Percentiles rank a stretch among this genome's conserved stretches.
Conservation (phyloP, 805 yeast genomes). For the Ogataea henricii region DNA sequence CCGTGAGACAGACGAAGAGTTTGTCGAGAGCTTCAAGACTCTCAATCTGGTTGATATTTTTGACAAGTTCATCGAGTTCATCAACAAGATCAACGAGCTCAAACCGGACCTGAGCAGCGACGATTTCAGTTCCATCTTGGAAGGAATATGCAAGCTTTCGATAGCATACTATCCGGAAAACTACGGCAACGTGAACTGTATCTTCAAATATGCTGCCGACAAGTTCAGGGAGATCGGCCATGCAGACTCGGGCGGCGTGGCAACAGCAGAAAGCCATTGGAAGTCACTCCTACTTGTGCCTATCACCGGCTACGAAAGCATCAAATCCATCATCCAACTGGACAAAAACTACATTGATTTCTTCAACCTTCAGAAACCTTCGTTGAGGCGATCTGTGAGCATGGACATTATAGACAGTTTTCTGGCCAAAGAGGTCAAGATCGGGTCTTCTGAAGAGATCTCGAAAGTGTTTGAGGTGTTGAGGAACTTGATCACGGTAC, state of each 20-base stretch:
- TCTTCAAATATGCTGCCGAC: conserved; percentile 58
- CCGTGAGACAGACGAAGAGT: conserved; percentile 37
- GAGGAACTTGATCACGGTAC: conserved; percentile 48
- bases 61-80: conserved; percentile 65
- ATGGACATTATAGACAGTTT: conserved; percentile 61
- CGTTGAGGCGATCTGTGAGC: conserved; percentile 59
- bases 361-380: conserved; percentile 51
- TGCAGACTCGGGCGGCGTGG: too few relatives aligned
- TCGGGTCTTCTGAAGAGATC: conserved; percentile 49
- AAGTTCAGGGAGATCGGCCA: conserved; percentile 31
- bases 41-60: conserved; percentile 44
- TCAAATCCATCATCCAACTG: conserved; percentile 38
- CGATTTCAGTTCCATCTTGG: conserved; percentile 64
- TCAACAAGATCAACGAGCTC: conserved; percentile 52
- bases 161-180: conserved; percentile 67
- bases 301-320: conserved; percentile 42
- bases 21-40: conserved; percentile 18
- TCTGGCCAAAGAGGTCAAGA: conserved; percentile 41
- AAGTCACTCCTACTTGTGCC: conserved; percentile 50
- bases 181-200: conserved; percentile 57
- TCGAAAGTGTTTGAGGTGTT: conserved; percentile 62
- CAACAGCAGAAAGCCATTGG: conserved; percentile 29
- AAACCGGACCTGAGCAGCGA: conserved; percentile 69
- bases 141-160: conserved; percentile 64
- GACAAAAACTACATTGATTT: conserved; percentile 55